These are phyloP conservation scores for Aquanectria penicillioides DNA, from an alignment of 2,329 filamentous ascomycete species.

Conservation along the genomic window DNA sequence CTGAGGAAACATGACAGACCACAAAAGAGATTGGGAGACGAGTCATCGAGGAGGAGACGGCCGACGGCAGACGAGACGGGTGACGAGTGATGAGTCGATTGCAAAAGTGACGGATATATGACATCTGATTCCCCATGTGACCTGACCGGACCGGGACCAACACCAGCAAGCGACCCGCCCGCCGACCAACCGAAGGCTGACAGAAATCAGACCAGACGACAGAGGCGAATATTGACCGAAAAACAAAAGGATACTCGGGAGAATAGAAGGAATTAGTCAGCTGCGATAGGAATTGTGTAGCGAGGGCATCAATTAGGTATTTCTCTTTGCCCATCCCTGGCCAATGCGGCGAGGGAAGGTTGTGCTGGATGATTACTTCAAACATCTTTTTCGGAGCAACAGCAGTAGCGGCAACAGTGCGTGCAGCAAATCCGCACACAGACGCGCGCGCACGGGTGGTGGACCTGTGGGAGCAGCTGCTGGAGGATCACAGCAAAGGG, in stretches of 20 bases:
- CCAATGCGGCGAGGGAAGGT: too few species aligned
- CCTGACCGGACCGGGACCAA: conserved; percentile 1
- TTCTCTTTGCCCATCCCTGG: too few species aligned
- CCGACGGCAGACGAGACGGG: background rate
- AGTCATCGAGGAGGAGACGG: background rate
- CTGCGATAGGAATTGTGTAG: too few species aligned
- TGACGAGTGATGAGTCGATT: conserved; percentile 1
- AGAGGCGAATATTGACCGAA: too few species aligned
- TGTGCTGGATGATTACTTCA: too few species aligned
- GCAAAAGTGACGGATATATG: conserved; percentile 4
- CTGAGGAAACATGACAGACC: background rate
- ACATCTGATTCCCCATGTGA: conserved; percentile 17
- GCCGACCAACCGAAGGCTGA: background rate
- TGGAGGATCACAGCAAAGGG: background rate
- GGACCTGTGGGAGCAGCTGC: background rate
- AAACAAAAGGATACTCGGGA: too few species aligned
- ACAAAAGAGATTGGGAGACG: background rate
- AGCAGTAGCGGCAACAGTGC: too few species aligned
- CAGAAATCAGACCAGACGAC: too few species aligned
- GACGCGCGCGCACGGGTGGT: conserved; percentile 11
- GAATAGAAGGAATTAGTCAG: too few species aligned
- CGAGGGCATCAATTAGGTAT: too few species aligned
- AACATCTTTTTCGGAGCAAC: too few species aligned
- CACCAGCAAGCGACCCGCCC: background rate
- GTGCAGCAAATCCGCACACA: too few species aligned